phyloP scores from a whole-genome alignment of 2,329 filamentous ascomycete genomes.

The Drechslerella dactyloides region DNA sequence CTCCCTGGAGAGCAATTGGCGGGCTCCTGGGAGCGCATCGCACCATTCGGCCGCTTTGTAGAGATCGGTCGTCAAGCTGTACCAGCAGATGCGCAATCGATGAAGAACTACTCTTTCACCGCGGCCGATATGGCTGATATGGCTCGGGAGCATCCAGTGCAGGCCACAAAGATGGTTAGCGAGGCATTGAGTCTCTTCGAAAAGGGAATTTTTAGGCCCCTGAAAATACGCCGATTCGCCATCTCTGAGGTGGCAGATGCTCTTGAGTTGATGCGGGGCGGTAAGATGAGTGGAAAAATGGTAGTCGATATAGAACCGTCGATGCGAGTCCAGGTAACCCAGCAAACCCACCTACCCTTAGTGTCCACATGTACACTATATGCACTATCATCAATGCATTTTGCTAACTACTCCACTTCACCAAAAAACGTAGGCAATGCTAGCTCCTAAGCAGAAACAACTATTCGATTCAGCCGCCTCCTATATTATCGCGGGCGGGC shows the following conservation, averaged over 20 bases:
- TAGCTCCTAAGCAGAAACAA: conserved; percentile 6
- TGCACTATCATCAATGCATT: neutral
- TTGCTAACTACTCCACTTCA: neutral
- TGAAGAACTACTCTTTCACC: conserved; percentile 57
- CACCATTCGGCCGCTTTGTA: conserved; percentile 60
- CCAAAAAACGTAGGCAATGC: neutral
- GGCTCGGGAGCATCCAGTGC: conserved; percentile 7
- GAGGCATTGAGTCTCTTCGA: conserved; percentile 12
- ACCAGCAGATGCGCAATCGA: conserved; percentile 59
- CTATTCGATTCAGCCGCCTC: conserved; percentile 56
- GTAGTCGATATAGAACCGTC: conserved; percentile 53
- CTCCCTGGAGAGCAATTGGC: conserved; percentile 60
- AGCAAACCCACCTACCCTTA: neutral
- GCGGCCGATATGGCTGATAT: conserved; percentile 26
- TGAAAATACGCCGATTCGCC: conserved; percentile 55
- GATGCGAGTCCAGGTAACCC: conserved; percentile 8
- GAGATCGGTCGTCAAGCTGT: conserved; percentile 62
- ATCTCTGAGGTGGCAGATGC: conserved; percentile 57
- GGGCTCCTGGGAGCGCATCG: conserved; percentile 60
- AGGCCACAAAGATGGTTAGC: conserved; percentile 14
- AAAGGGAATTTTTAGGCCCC: conserved; percentile 52
- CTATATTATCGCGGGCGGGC: conserved; percentile 66
- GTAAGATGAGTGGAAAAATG: conserved; percentile 61
- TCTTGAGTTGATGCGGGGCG: conserved; percentile 60
- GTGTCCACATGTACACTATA: neutral